These are phyloP conservation scores for Fusarium haematococcum DNA, from an alignment of 2,329 filamentous ascomycete genomes.

Conservation along the genomic window DNA sequence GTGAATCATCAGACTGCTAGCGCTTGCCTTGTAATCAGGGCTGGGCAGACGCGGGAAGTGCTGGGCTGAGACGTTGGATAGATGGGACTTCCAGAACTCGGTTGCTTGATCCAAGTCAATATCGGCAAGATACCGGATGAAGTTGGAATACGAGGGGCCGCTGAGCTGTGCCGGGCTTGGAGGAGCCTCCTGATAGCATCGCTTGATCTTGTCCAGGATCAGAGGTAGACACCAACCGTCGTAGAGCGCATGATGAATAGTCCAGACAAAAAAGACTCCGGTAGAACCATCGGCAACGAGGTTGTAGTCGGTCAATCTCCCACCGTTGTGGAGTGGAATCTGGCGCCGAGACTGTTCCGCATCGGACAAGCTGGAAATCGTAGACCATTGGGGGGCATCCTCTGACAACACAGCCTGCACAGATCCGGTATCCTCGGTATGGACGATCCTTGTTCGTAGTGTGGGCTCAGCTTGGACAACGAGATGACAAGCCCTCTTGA, in stretches of 20 bases:
- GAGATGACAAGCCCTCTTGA: conserved; percentile 29
- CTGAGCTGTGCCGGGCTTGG: background rate
- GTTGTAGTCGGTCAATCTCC: conserved; percentile 3
- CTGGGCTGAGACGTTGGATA: conserved; percentile 25
- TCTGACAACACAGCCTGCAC: conserved; percentile 31
- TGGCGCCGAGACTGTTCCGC: conserved; percentile 1
- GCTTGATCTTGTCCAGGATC: conserved; percentile 35
- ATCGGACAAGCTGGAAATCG: background rate
- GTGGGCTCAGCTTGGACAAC: conserved; percentile 20
- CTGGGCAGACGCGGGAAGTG: conserved; percentile 38
- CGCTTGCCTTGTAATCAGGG: conserved; percentile 26
- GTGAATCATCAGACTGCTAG: conserved; percentile 33
- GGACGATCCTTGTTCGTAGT: conserved; percentile 37
- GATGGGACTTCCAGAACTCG: conserved; percentile 32
- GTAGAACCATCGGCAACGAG: background rate
- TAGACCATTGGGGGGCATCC: conserved; percentile 26
- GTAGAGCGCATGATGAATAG: conserved; percentile 44
- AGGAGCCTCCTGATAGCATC: conserved; percentile 16
- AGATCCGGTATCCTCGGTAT: conserved; percentile 24
- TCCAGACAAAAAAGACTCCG: conserved; percentile 35
- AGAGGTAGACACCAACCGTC: conserved; percentile 45
- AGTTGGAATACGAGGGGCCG: conserved; percentile 17
- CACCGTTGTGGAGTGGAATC: conserved; percentile 28
- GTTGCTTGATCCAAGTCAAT: background rate
- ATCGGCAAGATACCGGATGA: conserved; percentile 24